Conservation (phyloP, 2,329 filamentous ascomycete genomes). For the Triangularia verruculosa region DNA sequence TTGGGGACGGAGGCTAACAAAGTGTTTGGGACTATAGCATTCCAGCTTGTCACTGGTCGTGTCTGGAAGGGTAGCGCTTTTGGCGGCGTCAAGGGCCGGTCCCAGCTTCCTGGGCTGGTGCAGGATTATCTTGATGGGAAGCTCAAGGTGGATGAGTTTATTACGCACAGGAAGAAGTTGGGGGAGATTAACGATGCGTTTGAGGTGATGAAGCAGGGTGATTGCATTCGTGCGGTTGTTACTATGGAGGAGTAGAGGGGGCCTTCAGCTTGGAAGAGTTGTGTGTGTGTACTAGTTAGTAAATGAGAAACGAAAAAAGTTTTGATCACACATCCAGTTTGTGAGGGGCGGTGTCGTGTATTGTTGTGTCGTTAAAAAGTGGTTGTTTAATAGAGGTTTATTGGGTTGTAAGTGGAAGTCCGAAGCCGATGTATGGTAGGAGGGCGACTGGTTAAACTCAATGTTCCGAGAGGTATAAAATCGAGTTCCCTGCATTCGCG, state of each 20-base stretch:
- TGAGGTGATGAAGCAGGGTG: slow-evolving; percentile 89
- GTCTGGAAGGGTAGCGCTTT: slow-evolving; percentile 98
- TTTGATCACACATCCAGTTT: too few species aligned
- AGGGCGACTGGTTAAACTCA: too few species aligned
- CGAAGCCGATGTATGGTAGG: too few species aligned
- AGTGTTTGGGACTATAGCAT: slow-evolving; percentile 46
- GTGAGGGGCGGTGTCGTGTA: too few species aligned
- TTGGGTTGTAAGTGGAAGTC: too few species aligned
- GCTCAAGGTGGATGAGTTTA: slow-evolving; percentile 99
- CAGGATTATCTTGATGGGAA: slow-evolving; percentile 83
- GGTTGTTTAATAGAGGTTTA: too few species aligned
- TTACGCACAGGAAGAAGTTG: slow-evolving; percentile 88
- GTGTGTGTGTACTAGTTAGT: slow-evolving; percentile 3
- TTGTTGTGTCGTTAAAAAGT: too few species aligned
- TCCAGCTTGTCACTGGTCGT: slow-evolving; percentile 96
- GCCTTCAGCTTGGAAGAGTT: too few species aligned
- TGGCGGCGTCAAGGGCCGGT: slow-evolving; percentile 95
- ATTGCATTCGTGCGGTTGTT: slow-evolving; percentile 95
- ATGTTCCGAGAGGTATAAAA: too few species aligned
- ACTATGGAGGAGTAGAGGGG: slow-evolving; percentile 48
- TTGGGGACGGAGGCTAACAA: slow-evolving; percentile 20
- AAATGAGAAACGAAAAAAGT: too few species aligned
- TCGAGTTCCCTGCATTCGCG: too few species aligned
- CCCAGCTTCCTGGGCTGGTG: slow-evolving; percentile 83
- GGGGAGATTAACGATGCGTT: slow-evolving; percentile 82